Evolutionary conservation across 345 rosid species (phyloP).

Genomic region (Linum usitatissimum): DNA sequence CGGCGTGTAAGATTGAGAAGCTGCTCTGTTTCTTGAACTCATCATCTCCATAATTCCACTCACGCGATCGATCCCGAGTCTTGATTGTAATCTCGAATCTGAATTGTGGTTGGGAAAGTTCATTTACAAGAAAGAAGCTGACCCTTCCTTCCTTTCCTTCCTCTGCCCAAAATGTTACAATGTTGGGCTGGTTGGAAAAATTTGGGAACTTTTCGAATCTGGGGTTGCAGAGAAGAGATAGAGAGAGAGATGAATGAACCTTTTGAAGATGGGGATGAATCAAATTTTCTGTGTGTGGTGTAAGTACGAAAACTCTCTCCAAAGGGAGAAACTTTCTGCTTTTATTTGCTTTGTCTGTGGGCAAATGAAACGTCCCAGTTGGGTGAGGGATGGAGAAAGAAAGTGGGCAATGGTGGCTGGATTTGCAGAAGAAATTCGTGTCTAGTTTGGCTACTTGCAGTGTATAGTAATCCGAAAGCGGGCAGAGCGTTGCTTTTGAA

Average conservation of each 20-base stretch:
- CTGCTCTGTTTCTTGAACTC: slow-evolving; percentile 7
- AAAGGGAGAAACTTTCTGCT: too few relatives aligned
- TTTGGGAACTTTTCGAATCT: too few relatives aligned
- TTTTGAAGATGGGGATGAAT: too few relatives aligned
- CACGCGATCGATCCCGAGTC: too few relatives aligned
- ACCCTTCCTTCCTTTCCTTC: too few relatives aligned
- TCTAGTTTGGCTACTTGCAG: not conserved
- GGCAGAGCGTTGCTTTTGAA: not conserved
- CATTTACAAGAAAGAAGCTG: too few relatives aligned
- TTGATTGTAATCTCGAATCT: not conserved
- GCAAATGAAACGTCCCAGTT: not conserved
- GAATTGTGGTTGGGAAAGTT: slow-evolving; percentile 7
- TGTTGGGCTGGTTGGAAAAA: not conserved
- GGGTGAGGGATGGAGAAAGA: not conserved
- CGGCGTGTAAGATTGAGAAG: not conserved
- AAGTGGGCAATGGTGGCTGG: not conserved
- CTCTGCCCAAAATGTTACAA: too few relatives aligned
- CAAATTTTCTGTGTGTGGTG: too few relatives aligned
- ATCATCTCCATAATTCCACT: slow-evolving; percentile 22
- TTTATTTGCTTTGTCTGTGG: too few relatives aligned
- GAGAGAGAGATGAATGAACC: too few relatives aligned
- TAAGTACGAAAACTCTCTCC: too few relatives aligned
- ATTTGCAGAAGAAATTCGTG: not conserved
- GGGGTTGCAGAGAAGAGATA: too few relatives aligned
- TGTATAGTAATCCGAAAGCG: not conserved